Evolutionary conservation across 1,284 basidiomycete species (phyloP), one percentile per base, ranked within the genome.

Genomic region (Kwoniella shivajii): DNA sequence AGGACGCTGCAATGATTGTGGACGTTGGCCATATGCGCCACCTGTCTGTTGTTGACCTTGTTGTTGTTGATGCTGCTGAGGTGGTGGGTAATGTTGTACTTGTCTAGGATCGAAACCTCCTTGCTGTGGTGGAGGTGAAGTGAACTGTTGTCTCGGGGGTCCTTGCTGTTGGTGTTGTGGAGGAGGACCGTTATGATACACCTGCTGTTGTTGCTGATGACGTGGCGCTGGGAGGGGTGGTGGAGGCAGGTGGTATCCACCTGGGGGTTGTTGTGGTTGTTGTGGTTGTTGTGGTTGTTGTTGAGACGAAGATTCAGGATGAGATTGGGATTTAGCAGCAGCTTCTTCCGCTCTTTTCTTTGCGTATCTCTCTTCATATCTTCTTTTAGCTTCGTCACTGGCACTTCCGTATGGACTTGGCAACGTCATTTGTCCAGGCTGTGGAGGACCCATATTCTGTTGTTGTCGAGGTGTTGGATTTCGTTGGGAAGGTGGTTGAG

Each of bases 291-390:
- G 47, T 7, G 41, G 56, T 20, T 52, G 49, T 45, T 30, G 59
- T 38, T 26, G 47, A 9, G 50, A 48, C 18, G 52, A 34, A 34
- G 51, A 48, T 18, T 49, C 36, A 27, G 47, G 51, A 37, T 63
- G 61, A 29, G 60, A 61, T 36, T 53, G 42, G 14, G 54, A 51
- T 9, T 57, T 58, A 44, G 66, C 58, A 4, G 66, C 69, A 50
- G 68, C 69, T 20, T 72, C 72, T 56, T 74, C 72, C 18, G 64
- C 66, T 45, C 59, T 62, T 54, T 74, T 76, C 58, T 63, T 69
- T 2, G 68, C 68, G 56, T 76, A 76, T 42, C 74, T 56, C 65
- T 76, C 74, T 50, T 76, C 74, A 56, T 76, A 76, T 56, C 74
- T 63, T 31, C 74, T 65, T 43, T 71, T 65, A 4, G 74, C 74